phyloP scores from a whole-genome alignment of 2,329 filamentous ascomycete species.

The Penicillium sp. region DNA sequence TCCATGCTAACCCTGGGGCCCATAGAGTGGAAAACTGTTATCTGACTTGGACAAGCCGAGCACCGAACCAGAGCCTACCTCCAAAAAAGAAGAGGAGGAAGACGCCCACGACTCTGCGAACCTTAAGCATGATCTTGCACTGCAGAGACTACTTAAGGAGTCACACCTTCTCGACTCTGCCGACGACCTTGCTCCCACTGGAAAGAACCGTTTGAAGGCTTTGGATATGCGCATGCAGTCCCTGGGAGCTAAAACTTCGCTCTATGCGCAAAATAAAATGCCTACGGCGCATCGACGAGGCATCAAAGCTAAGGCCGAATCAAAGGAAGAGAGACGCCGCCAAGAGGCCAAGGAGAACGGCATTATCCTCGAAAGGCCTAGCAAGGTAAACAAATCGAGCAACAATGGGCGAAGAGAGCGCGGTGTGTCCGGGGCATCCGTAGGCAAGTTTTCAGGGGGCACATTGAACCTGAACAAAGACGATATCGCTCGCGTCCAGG shows the following conservation, averaged over 20 bases:
- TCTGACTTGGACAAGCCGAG: slow-evolving; percentile 25
- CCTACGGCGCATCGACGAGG: slow-evolving; percentile 82
- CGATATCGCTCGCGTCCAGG: slow-evolving; percentile 56
- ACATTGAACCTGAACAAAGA: slow-evolving; percentile 73
- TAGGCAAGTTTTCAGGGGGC: slow-evolving; percentile 77
- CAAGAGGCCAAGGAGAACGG: slow-evolving; percentile 85
- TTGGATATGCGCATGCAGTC: slow-evolving; percentile 79
- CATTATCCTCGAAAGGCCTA: slow-evolving; percentile 72
- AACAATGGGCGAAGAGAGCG: slow-evolving; percentile 52
- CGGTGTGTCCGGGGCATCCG: slow-evolving; percentile 69
- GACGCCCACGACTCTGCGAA: slow-evolving; percentile 63
- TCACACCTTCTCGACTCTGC: slow-evolving; percentile 76
- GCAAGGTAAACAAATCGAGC: slow-evolving; percentile 35
- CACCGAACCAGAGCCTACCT: slow-evolving; percentile 19
- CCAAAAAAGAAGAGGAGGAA: slow-evolving; percentile 46
- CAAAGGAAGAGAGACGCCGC: slow-evolving; percentile 68
- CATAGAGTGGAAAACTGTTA: slow-evolving; percentile 49
- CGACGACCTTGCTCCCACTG: slow-evolving; percentile 56
- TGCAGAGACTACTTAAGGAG: slow-evolving; percentile 86
- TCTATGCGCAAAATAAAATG: slow-evolving; percentile 80
- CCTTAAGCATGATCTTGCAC: slow-evolving; percentile 85
- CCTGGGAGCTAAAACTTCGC: slow-evolving; percentile 72
- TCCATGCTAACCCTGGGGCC: slow-evolving; percentile 9
- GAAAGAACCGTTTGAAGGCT: slow-evolving; percentile 75
- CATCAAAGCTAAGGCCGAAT: slow-evolving; percentile 66